These are phyloP conservation scores for Toxoplasma gondii DNA, from an alignment of 169 alveolate species.

Conservation along the genomic window DNA sequence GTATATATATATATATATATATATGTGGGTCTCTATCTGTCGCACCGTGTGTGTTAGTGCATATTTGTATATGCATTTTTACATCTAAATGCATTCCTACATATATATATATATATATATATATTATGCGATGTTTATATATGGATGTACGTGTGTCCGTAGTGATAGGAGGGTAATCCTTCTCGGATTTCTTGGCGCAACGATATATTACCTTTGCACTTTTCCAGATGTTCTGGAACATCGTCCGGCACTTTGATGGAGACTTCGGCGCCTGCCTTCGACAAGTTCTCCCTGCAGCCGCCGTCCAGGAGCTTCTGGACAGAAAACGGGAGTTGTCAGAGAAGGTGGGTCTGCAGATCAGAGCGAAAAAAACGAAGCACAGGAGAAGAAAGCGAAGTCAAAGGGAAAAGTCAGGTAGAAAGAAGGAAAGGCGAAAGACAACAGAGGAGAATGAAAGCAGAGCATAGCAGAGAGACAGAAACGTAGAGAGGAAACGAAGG, in stretches of 20 bases:
- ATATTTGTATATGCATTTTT: not conserved
- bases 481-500: too few relatives aligned
- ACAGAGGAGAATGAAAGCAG: too few relatives aligned
- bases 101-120: too few relatives aligned
- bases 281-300: not conserved
- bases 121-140: not conserved
- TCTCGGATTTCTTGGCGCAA: not conserved
- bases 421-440: not conserved
- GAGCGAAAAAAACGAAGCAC: not conserved
- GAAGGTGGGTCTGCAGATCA: not conserved
- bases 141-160: not conserved
- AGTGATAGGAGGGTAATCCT: not conserved
- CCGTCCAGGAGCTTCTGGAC: constrained; percentile 14
- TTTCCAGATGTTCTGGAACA: constrained; percentile 19
- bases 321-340: not conserved
- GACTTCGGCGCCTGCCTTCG: constrained; percentile 18
- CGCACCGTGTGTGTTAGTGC: too few relatives aligned
- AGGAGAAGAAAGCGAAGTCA: not conserved
- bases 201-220: too few relatives aligned
- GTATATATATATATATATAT: not conserved
- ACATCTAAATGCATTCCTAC: not conserved
- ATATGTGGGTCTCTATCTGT: too few relatives aligned
- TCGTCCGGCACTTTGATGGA: constrained; percentile 30
- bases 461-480: too few relatives aligned
- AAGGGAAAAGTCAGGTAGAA: not conserved